Evolutionary conservation across 2,329 filamentous ascomycete genomes (phyloP), one percentile per base, ranked within the genome.

Genomic region (Achaetomium macrosporum): DNA sequence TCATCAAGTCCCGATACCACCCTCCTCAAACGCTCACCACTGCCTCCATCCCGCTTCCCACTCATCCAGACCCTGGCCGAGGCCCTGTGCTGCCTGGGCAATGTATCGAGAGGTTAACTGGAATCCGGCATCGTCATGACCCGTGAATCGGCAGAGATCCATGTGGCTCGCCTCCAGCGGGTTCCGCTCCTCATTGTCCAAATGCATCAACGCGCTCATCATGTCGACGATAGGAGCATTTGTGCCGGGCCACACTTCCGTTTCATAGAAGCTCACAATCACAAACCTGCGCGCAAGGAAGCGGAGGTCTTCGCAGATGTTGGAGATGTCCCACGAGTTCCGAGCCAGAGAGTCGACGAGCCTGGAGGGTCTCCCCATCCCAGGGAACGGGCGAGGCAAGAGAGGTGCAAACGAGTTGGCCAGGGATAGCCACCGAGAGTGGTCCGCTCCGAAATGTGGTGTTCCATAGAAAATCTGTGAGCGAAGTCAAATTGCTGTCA

Each of bases 371-470:
- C 15, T 10, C 5, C 41, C 25, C 12, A 5, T 30, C 41, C 20
- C 9, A 9, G 15, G 5, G 36, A 39, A 39, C 15, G 12, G 13
- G 13, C 19, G 15, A 11, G 16, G 41, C 9, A n/a, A 10, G 20
- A 43, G 13, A 13, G 19, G 20, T 5, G 19, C 20, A 31, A 43
- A 30, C 9, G 20, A 12, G 8, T 43, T 43, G 41, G 41, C 20
- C 6, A 43, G 30, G 20, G 41, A 30, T 10, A 43, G 41, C 41
- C 41, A 43, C 6, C 41, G 20, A 15, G 20, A 25, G 20, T 16
- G 41, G 41, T 43, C 41, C 7, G 41, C 36, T 17, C 45, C 45
- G n/a, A 40, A 47, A n/a, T 47, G 35, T 16, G 45, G 45, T 20
- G 45, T 40, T 3, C 45, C 35, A 30, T 40, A 47, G 25, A 47